These are phyloP conservation scores for Tolypocladium pustulatum DNA, from an alignment of 2,329 filamentous ascomycete genomes.

Conservation along the genomic window DNA sequence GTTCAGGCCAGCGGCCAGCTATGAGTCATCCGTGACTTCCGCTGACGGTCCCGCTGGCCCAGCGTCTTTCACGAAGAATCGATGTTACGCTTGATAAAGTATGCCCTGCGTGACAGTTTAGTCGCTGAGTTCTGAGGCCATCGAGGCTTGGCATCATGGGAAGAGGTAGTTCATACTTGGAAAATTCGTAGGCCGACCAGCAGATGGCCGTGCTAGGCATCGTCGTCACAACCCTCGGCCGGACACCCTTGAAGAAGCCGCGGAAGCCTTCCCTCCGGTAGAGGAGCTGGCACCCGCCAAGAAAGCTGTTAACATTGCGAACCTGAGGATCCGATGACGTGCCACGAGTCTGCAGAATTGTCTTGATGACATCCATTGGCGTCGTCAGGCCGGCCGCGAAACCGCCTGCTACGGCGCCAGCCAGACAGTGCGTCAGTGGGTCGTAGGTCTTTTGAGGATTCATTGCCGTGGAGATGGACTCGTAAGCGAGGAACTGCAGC, in stretches of 20 bases:
- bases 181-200: conserved; percentile 72
- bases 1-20: not conserved
- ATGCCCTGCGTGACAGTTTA: conserved; percentile 31
- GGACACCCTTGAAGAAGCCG: conserved; percentile 89
- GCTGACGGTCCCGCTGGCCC: not conserved
- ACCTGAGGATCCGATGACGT: conserved; percentile 72
- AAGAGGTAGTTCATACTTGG: conserved; percentile 40
- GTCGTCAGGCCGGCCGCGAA: conserved; percentile 91
- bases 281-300: conserved; percentile 70
- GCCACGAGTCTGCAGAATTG: conserved; percentile 86
- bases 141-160: not conserved
- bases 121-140: not conserved
- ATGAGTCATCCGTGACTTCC: not conserved
- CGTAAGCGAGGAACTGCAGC: conserved; percentile 94
- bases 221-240: conserved; percentile 84
- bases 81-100: conserved; percentile 45
- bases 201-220: conserved; percentile 99
- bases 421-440: conserved; percentile 84
- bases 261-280: conserved; percentile 71
- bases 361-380: conserved; percentile 97
- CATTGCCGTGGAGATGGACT: conserved; percentile 88
- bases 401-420: conserved; percentile 85
- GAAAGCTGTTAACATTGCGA: conserved; percentile 71
- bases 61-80: conserved; percentile 20
- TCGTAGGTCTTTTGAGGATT: conserved; percentile 82